Base-by-base conservation (phyloP, 2,329 filamentous ascomycete species). In the Cercospora nicotianae region DNA sequence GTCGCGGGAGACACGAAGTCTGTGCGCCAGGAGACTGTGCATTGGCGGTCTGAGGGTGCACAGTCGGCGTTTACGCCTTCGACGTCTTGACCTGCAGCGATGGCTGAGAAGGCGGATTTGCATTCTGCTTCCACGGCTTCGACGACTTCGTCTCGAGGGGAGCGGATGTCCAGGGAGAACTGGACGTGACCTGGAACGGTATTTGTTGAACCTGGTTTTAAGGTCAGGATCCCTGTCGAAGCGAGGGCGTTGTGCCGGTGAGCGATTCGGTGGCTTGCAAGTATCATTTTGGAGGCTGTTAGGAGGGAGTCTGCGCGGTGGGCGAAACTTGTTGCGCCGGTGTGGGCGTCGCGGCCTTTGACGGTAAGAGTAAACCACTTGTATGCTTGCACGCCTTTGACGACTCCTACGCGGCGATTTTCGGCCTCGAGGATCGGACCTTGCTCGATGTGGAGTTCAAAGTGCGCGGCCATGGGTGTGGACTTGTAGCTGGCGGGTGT, bases 391-490 rank as follows among this genome's bases (percentile, higher is more conserved):
- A 91, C 90, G 2, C 90, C 90, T 33, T 86, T 85, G 4, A 94
- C 91, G 6, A 91, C 85, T 23, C 90, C 89, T 62, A 94, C 85
- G 64, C 88, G 88, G 71, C 88, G 84, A 28, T 83, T 80, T 30
- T 85, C 83, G 16, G 84, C 84, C 74, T 94, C 89, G 0, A 96
- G 84, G 36, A 92, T 87, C 0, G 91, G 91, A 0, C 91, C 91
- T 77, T 96, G 93, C 77, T 96, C 92, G 63, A 94, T 94, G 75
- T 95, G 92, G 9, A 95, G 83, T 78, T 94, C 91, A 74, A 94
- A 94, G 77, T 94, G 91, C 0, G 90, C 91, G 0, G 87, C 90
- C 79, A 93, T 87, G 0, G 90, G 90, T 16, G 85, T 87, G 33
- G 83, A 81, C 69, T 84, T 81, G 76, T 90, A 83, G 63, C 83